phyloP scores from a whole-genome alignment of 2,329 filamentous ascomycete genomes.

The Apiospora pterosperma region DNA sequence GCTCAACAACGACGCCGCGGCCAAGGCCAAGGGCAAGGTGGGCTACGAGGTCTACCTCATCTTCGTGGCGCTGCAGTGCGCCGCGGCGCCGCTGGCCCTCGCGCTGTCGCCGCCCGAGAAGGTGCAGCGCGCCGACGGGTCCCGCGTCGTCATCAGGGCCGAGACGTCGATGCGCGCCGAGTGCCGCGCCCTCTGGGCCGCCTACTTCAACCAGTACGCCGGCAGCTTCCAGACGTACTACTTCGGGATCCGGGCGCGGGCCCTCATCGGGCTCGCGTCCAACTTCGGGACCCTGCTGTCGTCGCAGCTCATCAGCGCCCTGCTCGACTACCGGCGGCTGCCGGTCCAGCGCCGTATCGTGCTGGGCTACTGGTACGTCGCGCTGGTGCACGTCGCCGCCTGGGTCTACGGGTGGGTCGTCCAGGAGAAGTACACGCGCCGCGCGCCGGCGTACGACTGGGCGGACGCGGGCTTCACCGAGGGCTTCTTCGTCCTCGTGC shows the following conservation, averaged over 20 bases:
- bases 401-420: constrained; percentile 53
- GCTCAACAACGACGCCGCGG: constrained; percentile 57
- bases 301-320: constrained; percentile 51
- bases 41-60: constrained; percentile 66
- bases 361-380: constrained; percentile 41
- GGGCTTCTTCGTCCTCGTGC: constrained; percentile 64
- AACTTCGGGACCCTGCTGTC: constrained; percentile 63
- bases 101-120: constrained; percentile 58
- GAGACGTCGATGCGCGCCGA: constrained; percentile 54
- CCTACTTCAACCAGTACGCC: constrained; percentile 42
- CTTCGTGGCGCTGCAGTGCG: constrained; percentile 67
- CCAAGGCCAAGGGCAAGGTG: constrained; percentile 46
- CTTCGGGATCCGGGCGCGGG: constrained; percentile 67
- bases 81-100: constrained; percentile 60
- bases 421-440: constrained; percentile 46
- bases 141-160: constrained; percentile 59
- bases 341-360: constrained; percentile 39
- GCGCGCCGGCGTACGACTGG: constrained; percentile 64
- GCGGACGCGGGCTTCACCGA: constrained; percentile 57
- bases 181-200: constrained; percentile 66
- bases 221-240: constrained; percentile 56
- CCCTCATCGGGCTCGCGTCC: constrained; percentile 66
- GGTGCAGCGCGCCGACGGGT: constrained; percentile 65
- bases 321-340: constrained; percentile 15
- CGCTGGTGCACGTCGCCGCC: constrained; percentile 40